phyloP scores from a whole-genome alignment of 768 basidiomycete species.

The Kwoniella shandongensis region DNA sequence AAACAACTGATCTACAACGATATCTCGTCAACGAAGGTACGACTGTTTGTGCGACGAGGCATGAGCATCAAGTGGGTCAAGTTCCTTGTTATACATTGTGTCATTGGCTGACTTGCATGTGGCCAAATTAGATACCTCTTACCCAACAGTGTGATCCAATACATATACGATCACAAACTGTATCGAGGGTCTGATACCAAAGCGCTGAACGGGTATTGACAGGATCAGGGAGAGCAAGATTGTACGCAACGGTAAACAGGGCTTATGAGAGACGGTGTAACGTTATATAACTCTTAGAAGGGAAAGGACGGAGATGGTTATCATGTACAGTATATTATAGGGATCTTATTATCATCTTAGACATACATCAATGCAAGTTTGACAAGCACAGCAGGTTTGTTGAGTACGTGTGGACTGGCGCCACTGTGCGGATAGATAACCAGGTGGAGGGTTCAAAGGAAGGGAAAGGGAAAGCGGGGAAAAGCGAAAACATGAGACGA shows the following conservation, averaged over 20 bases:
- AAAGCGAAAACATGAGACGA: too few species aligned
- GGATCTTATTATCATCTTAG: too few species aligned
- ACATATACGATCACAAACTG: slow-evolving; percentile 78
- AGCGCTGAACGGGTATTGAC: slow-evolving; percentile 14
- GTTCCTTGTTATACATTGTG: too few species aligned
- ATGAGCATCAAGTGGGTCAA: slow-evolving; percentile 57
- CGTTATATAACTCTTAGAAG: background rate
- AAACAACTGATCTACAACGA: slow-evolving; percentile 96
- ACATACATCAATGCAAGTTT: too few species aligned
- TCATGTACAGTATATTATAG: too few species aligned
- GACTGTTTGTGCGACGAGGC: slow-evolving; percentile 57
- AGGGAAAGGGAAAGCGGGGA: too few species aligned
- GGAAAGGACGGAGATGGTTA: too few species aligned
- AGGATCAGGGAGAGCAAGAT: background rate
- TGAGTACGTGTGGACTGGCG: too few species aligned
- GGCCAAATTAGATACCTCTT: slow-evolving; percentile 88
- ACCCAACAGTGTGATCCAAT: slow-evolving; percentile 85
- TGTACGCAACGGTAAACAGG: background rate
- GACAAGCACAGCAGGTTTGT: too few species aligned
- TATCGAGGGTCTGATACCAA: slow-evolving; percentile 51
- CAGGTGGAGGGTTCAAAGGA: too few species aligned
- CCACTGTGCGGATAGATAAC: too few species aligned
- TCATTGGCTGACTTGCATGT: too few species aligned
- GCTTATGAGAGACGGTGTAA: background rate
- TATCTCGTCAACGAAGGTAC: slow-evolving; percentile 89